Conservation (phyloP, 176 grass and related monocot species). For the Neostapfia colusana region DNA sequence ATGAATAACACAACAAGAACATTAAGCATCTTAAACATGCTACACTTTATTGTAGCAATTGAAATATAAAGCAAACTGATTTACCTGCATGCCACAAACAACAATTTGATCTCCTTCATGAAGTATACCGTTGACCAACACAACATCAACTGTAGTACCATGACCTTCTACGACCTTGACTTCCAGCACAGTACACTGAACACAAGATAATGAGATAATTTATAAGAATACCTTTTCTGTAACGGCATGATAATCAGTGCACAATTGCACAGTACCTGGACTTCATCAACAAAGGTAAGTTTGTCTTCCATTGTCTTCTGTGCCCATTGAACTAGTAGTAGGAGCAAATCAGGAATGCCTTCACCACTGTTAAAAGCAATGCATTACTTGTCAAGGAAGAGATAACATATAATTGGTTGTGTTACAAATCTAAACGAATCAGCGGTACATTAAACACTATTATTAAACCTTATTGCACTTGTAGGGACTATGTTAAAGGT, state of each 20-base stretch:
- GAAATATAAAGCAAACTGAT: neutral
- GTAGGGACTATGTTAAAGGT: constrained; percentile 95
- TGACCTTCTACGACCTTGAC: constrained; percentile 94
- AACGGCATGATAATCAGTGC: constrained; percentile 20
- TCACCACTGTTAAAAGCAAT: constrained; percentile 61
- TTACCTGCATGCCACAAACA: constrained; percentile 94
- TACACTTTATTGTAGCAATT: neutral
- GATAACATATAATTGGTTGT: constrained; percentile 16
- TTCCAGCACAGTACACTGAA: constrained; percentile 94
- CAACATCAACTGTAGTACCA: constrained; percentile 90
- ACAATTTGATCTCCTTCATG: constrained; percentile 94
- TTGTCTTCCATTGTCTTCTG: constrained; percentile 93
- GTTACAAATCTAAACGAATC: constrained; percentile 19
- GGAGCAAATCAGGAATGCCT: constrained; percentile 94
- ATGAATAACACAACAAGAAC: constrained; percentile 14
- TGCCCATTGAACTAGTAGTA: constrained; percentile 87
- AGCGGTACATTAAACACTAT: constrained; percentile 3
- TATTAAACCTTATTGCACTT: constrained; percentile 76
- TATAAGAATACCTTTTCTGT: constrained; percentile 19
- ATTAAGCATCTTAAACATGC: constrained; percentile 23
- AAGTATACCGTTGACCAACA: constrained; percentile 84
- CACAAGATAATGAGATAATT: constrained; percentile 18
- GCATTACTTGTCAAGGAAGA: constrained; percentile 11
- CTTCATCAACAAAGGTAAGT: constrained; percentile 93
- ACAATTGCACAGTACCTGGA: constrained; percentile 58